Evolutionary conservation across 1,139 yeast genomes (phyloP), one percentile per base, ranked within the genome.

Genomic region (Saccharomyces uvarum): DNA sequence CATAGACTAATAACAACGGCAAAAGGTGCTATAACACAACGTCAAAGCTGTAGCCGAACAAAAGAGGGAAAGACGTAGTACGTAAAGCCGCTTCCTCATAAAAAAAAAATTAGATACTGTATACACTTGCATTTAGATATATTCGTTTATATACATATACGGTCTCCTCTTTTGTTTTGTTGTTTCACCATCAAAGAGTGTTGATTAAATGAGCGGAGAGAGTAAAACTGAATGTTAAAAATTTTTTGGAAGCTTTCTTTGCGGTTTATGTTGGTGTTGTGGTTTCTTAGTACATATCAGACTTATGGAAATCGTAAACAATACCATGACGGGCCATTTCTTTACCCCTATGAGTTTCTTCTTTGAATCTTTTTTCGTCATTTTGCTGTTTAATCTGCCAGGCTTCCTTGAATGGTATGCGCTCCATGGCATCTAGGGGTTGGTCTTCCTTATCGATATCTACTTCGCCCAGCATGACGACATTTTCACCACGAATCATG

Each of bases 401-500:
- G 4, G 93, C 95, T 51, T 78, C 80, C 52, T 75, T 78, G 67
- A 80, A 87, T 28, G 85, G 79, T 33, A 88, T 76, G 65, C 80
- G 81, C 57, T 78, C 75, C 69, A 83, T 75, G 19, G 73, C 71
- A 49, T 77, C 77, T 66, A 87, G 76, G 56, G 87, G 86, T 58
- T 76, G 81, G 66, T 87, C 96, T 70, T 91, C 97, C 62, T 76
- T 80, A 67, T 89, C 97, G 59, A 90, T 86, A 70, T 93, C 97
- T 44, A 93, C 80, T 69, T 93, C 98, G 24, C 99, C 99, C 71
- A 93, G 73, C 83, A 91, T 82, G n/a, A 91, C 95, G 14, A 93
- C 95, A 66, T 93, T 93, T 71, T 93, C 99, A 59, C 99, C 99
- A 73, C 99, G 86, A 44, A 95, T 86, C 76, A 95, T 82, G 67